A percentile compares a stretch with the other conserved stretches of the same genome.
Evolutionary conservation across 2,329 filamentous ascomycete species (phyloP).

Genomic region (Curvularia verruculosa): DNA sequence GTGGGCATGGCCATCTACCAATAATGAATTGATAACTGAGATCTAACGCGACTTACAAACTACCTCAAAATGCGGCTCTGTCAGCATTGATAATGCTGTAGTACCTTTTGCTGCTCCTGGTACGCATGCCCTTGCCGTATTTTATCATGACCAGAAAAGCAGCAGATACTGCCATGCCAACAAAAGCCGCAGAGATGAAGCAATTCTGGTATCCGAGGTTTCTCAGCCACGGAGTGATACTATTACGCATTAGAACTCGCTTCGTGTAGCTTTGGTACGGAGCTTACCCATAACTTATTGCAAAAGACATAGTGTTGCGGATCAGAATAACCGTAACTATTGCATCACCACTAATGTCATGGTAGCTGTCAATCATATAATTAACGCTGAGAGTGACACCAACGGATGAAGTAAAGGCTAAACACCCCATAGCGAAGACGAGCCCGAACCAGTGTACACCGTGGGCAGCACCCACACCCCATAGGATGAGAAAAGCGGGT

Average conservation of each 20-base stretch:
- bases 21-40: background rate
- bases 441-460: conserved; percentile 58
- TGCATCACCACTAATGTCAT: conserved; percentile 56
- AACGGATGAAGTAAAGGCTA: conserved; percentile 37
- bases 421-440: conserved; percentile 54
- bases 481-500: conserved; percentile 55
- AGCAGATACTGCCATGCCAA: conserved; percentile 50
- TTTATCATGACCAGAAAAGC: conserved; percentile 55
- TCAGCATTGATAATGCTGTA: conserved; percentile 40
- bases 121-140: conserved; percentile 54
- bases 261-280: background rate
- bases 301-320: conserved; percentile 59
- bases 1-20: background rate
- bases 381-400: conserved; percentile 53
- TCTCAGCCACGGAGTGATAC: conserved; percentile 53
- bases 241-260: conserved; percentile 5
- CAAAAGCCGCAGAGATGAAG: conserved; percentile 53
- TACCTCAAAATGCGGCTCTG: background rate
- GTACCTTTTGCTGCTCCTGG: conserved; percentile 36
- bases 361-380: conserved; percentile 59
- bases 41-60: background rate
- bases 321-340: conserved; percentile 59
- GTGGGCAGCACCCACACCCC: conserved; percentile 59
- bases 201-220: conserved; percentile 53
- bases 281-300: conserved; percentile 55